Evolutionary conservation across 495 filamentous ascomycete genomes (phyloP).

Genomic region (Annulohypoxylon bovei): DNA sequence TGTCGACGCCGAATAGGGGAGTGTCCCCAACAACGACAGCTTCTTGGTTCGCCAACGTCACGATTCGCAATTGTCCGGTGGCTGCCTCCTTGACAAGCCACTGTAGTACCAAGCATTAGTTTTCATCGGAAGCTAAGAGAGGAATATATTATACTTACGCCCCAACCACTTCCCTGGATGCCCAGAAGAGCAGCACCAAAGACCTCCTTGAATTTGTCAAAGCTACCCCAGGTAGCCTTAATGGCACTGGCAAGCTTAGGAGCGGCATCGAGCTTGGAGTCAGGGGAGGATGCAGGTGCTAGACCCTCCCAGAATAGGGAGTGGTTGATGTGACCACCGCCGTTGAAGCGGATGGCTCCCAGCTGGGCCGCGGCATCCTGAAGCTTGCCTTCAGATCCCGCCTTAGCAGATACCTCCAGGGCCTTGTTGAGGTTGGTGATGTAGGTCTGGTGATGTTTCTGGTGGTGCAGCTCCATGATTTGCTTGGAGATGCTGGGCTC

Average conservation of each 20-base stretch:
- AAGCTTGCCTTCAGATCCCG: constrained; percentile 64
- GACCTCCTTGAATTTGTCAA: constrained; percentile 77
- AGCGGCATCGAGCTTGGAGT: constrained; percentile 63
- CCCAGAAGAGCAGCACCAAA: constrained; percentile 75
- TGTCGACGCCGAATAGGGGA: constrained; percentile 92
- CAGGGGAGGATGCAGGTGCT: constrained; percentile 66
- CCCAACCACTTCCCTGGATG: constrained; percentile 74
- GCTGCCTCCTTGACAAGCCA: constrained; percentile 90
- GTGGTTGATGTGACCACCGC: constrained; percentile 93
- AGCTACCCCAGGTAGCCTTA: constrained; percentile 69
- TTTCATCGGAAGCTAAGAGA: background rate
- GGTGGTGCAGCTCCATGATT: constrained; percentile 92
- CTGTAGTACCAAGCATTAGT: constrained; percentile 17
- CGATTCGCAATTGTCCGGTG: constrained; percentile 76
- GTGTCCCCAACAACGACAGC: constrained; percentile 87
- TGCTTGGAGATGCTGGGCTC: constrained; percentile 90
- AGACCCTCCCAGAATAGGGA: constrained; percentile 94
- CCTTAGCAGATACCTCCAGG: constrained; percentile 62
- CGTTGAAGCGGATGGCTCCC: constrained; percentile 88
- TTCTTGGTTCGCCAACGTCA: constrained; percentile 91
- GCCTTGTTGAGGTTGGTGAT: constrained; percentile 75
- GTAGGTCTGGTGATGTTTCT: constrained; percentile 78
- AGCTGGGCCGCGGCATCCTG: constrained; percentile 68
- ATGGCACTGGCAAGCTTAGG: constrained; percentile 71
- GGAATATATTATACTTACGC: constrained; percentile 44